Evolutionary conservation across 2,329 filamentous ascomycete genomes (phyloP).

Genomic region (Penicillium sp.): DNA sequence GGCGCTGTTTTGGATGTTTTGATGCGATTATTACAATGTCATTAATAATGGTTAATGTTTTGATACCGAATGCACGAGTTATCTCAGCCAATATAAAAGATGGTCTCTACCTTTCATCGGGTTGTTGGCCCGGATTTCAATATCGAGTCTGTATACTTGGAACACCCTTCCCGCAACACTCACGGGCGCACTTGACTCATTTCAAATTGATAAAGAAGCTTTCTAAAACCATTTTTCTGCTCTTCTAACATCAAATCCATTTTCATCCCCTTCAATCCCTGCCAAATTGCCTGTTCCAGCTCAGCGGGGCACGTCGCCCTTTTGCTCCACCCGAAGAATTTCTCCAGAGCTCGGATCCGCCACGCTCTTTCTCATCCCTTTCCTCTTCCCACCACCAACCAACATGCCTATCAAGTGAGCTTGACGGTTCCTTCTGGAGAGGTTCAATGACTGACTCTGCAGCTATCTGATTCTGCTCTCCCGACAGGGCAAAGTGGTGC

Average conservation of each 20-base stretch:
- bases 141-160: too few relatives aligned
- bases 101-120: too few relatives aligned
- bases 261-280: neutral
- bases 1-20: neutral
- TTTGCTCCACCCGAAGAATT: slow-evolving; percentile 25
- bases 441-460: slow-evolving; percentile 17
- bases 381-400: slow-evolving; percentile 9
- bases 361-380: slow-evolving; percentile 18
- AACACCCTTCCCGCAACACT: too few relatives aligned
- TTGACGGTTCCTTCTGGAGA: neutral
- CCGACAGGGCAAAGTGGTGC: slow-evolving; percentile 96
- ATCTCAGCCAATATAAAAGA: neutral
- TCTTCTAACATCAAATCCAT: neutral
- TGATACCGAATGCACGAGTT: slow-evolving; percentile 6
- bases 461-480: slow-evolving; percentile 98
- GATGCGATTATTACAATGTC: slow-evolving; percentile 4
- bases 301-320: slow-evolving; percentile 20
- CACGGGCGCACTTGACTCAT: slow-evolving; percentile 5
- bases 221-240: neutral
- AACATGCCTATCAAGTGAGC: slow-evolving; percentile 36
- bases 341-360: slow-evolving; percentile 23
- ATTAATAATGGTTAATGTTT: slow-evolving; percentile 10
- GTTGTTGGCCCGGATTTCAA: too few relatives aligned
- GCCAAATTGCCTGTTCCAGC: slow-evolving; percentile 4
- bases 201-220: neutral